Evolutionary conservation across 2,329 filamentous ascomycete species (phyloP).

Genomic region (Aureobasidium sp.): DNA sequence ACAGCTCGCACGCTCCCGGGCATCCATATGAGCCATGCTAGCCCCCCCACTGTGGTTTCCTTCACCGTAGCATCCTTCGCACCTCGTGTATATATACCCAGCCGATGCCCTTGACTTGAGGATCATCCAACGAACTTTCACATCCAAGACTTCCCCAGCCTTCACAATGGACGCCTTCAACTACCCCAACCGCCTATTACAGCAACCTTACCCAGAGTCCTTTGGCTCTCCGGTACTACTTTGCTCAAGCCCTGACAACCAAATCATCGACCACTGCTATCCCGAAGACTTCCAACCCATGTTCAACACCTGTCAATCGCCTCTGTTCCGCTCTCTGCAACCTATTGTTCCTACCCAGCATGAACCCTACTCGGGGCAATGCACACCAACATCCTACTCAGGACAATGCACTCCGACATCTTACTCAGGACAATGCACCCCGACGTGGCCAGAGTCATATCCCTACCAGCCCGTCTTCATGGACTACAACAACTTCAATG

Average conservation of each 20-base stretch:
- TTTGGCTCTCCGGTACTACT: constrained; percentile 8
- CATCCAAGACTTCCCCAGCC: neutral
- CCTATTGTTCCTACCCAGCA: constrained; percentile 3
- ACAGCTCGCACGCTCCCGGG: constrained; percentile 5
- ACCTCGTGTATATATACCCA: constrained; percentile 12
- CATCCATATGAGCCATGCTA: constrained; percentile 11
- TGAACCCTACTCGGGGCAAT: constrained; percentile 3
- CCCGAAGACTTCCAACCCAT: constrained; percentile 7
- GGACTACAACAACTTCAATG: constrained; percentile 5
- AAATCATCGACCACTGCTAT: constrained; percentile 12
- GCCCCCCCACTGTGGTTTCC: constrained; percentile 2
- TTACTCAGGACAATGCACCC: constrained; percentile 5
- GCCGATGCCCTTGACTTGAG: constrained; percentile 10
- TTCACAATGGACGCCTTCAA: constrained; percentile 9
- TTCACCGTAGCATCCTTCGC: constrained; percentile 8
- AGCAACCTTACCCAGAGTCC: constrained; percentile 4
- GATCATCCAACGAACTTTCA: neutral
- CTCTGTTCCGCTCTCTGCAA: constrained; percentile 2
- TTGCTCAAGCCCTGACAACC: constrained; percentile 13
- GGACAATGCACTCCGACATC: constrained; percentile 9
- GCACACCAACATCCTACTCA: neutral
- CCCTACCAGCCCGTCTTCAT: constrained; percentile 9
- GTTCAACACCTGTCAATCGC: constrained; percentile 13
- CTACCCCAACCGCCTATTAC: constrained; percentile 3
- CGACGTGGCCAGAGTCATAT: constrained; percentile 13